Percentiles rank a stretch among this genome's conserved stretches.
phyloP scores from a whole-genome alignment of 805 yeast species.

The Millerozyma miso region DNA sequence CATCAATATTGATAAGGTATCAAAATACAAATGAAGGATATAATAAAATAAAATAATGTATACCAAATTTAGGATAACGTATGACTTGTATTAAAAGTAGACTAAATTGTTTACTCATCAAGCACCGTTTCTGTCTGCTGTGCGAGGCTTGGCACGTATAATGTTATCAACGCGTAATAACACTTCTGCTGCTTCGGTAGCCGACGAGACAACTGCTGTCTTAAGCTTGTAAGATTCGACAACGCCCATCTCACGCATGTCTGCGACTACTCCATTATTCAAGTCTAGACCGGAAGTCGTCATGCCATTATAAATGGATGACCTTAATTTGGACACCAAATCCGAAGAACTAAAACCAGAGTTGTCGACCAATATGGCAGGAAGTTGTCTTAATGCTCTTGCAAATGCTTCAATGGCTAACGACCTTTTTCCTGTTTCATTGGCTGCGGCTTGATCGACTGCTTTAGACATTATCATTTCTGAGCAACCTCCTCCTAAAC shows the following conservation, averaged over 20 bases:
- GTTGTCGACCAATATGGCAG: conserved; percentile 92
- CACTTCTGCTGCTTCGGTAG: conserved; percentile 98
- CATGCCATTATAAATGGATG: conserved; percentile 89
- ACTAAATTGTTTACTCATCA: too few relatives aligned
- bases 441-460: conserved; percentile 88
- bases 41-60: too few relatives aligned
- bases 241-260: conserved; percentile 90
- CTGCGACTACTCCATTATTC: conserved; percentile 79
- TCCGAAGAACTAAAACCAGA: conserved; percentile 96
- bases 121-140: conserved; percentile 71
- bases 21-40: too few relatives aligned
- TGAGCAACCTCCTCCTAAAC: conserved; percentile 92
- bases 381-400: conserved; percentile 88
- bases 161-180: conserved; percentile 94
- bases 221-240: conserved; percentile 92
- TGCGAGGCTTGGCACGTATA: conserved; percentile 94
- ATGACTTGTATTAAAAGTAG: too few relatives aligned
- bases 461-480: conserved; percentile 93
- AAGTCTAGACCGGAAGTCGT: conserved; percentile 89
- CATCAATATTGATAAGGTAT: too few relatives aligned
- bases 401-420: conserved; percentile 94
- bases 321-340: conserved; percentile 81
- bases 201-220: conserved; percentile 88
- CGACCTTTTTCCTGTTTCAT: conserved; percentile 88
- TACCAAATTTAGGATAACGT: too few relatives aligned